These are phyloP conservation scores for Musa itinerans DNA, from an alignment of 176 grass and related monocot species.

Conservation along the genomic window DNA sequence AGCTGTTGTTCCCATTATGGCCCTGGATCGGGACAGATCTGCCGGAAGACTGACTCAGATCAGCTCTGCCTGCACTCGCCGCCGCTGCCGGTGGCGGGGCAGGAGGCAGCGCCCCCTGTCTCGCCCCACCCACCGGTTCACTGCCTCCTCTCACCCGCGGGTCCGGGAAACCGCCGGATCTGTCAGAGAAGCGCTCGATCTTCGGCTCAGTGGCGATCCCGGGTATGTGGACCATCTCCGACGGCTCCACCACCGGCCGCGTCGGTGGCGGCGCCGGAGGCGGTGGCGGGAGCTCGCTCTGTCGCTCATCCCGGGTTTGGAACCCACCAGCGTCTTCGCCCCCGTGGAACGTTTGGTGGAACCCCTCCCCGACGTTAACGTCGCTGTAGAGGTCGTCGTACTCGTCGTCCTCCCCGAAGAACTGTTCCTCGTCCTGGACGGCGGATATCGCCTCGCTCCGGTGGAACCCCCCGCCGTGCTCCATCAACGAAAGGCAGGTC, in stretches of 20 bases:
- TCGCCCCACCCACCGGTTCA: slow-evolving; percentile 7
- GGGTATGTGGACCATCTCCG: slow-evolving; percentile 47
- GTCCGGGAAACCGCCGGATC: slow-evolving; percentile 13
- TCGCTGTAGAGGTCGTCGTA: slow-evolving; percentile 53
- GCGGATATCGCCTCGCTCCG: slow-evolving; percentile 35
- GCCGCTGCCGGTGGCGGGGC: background rate
- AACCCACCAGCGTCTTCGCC: background rate
- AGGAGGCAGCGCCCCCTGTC: slow-evolving; percentile 13
- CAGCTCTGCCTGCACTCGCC: slow-evolving; percentile 1
- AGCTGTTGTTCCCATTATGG: slow-evolving; percentile 2
- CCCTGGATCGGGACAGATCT: slow-evolving; percentile 38
- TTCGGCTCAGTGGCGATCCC: slow-evolving; percentile 29
- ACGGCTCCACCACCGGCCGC: slow-evolving; percentile 19
- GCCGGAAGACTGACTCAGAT: background rate
- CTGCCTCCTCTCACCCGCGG: background rate
- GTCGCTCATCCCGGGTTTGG: slow-evolving; percentile 13
- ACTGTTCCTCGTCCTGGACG: slow-evolving; percentile 36
- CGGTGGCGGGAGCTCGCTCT: slow-evolving; percentile 17
- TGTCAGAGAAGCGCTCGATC: slow-evolving; percentile 23
- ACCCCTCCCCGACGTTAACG: slow-evolving; percentile 18
- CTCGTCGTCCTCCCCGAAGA: slow-evolving; percentile 82
- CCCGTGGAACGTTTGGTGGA: slow-evolving; percentile 13
- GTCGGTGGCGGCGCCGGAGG: background rate
- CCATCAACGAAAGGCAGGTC: background rate
- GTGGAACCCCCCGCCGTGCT: slow-evolving; percentile 40